Evolutionary conservation across 441 rosid species (phyloP).

Genomic region (Euphorbia corollata): DNA sequence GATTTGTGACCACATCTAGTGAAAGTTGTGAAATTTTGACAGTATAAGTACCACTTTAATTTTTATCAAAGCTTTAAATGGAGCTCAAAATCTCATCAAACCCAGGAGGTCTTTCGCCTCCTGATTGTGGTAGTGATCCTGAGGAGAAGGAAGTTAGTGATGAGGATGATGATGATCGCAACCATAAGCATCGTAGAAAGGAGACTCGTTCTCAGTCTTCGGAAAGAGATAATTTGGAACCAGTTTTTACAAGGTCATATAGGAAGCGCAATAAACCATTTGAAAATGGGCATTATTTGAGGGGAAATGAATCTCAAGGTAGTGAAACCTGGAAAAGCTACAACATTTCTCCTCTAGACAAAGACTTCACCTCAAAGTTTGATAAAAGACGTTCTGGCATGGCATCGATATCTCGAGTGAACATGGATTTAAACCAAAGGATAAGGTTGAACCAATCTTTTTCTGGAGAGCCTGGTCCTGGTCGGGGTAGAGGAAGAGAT

Average conservation of each 20-base stretch:
- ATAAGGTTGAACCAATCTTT: slow-evolving; percentile 43
- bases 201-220: slow-evolving; percentile 62
- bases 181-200: slow-evolving; percentile 89
- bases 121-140: slow-evolving; percentile 64
- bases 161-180: slow-evolving; percentile 98
- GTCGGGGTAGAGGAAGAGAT: slow-evolving; percentile 89
- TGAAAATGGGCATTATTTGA: slow-evolving; percentile 56
- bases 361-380: slow-evolving; percentile 36
- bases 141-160: slow-evolving; percentile 93
- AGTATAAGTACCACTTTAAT: slow-evolving; percentile 20
- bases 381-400: slow-evolving; percentile 53
- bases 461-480: slow-evolving; percentile 56
- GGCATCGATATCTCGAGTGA: slow-evolving; percentile 36
- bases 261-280: slow-evolving; percentile 58
- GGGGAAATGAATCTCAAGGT: slow-evolving; percentile 56
- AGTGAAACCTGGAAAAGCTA: slow-evolving; percentile 41
- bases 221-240: slow-evolving; percentile 64
- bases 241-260: slow-evolving; percentile 46
- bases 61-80: slow-evolving; percentile 35
- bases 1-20: slow-evolving; percentile 17
- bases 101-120: slow-evolving; percentile 53
- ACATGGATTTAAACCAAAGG: slow-evolving; percentile 53
- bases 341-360: slow-evolving; percentile 31
- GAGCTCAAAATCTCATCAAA: slow-evolving; percentile 73
- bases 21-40: slow-evolving; percentile 28